phyloP scores from a whole-genome alignment of 2,329 filamentous ascomycete species.

The Botrytis galanthina region DNA sequence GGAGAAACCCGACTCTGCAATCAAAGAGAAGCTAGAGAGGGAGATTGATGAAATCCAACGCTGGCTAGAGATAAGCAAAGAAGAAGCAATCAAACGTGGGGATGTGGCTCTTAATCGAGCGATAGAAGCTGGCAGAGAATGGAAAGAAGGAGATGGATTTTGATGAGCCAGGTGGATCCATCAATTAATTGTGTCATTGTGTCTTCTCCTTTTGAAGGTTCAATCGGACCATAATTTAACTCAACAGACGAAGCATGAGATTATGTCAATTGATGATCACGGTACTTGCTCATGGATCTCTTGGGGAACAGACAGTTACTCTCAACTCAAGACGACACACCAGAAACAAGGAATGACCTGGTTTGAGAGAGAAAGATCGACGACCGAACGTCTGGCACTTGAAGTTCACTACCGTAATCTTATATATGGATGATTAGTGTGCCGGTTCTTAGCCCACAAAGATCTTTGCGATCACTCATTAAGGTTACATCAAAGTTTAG shows the following conservation, averaged over 20 bases:
- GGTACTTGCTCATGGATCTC: neutral
- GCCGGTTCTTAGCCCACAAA: neutral
- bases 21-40: constrained; percentile 22
- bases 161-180: neutral
- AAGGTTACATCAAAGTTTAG: neutral
- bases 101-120: constrained; percentile 30
- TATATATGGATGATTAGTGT: neutral
- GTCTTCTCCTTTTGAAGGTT: neutral
- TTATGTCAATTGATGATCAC: neutral
- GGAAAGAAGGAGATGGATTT: constrained; percentile 29
- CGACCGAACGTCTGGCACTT: neutral
- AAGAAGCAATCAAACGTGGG: constrained; percentile 29
- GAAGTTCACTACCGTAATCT: neutral
- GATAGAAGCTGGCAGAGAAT: constrained; percentile 28
- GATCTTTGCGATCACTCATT: neutral
- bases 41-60: constrained; percentile 23
- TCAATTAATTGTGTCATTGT: neutral
- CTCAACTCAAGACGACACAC: neutral
- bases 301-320: too few relatives aligned
- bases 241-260: neutral
- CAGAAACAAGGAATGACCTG: neutral
- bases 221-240: neutral
- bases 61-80: constrained; percentile 24
- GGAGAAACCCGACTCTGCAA: constrained; percentile 22
- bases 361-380: neutral